A percentile compares a stretch with the other conserved stretches of the same genome.
Evolutionary conservation across 805 yeast genomes (phyloP).

Genomic region (Zygosaccharomyces gambellarensis): DNA sequence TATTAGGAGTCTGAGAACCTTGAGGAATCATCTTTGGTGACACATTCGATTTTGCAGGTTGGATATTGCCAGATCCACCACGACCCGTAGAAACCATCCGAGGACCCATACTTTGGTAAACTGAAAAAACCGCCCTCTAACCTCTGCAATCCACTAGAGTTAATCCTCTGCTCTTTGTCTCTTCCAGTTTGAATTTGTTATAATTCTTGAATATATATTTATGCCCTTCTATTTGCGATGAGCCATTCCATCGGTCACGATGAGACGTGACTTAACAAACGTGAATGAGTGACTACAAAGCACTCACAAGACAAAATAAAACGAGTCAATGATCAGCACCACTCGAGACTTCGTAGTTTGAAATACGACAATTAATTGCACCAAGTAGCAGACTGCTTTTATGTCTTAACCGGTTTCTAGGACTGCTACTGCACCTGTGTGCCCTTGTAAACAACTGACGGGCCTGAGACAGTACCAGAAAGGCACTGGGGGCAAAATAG

Average conservation of each 20-base stretch:
- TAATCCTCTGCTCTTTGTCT: not conserved
- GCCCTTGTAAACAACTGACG: not conserved
- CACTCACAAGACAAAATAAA: not conserved
- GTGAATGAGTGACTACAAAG: not conserved
- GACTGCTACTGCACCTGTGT: not conserved
- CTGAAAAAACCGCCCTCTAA: not conserved
- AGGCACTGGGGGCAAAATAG: not conserved
- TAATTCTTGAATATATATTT: not conserved
- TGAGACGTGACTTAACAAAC: not conserved
- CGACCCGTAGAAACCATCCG: constrained; percentile 55
- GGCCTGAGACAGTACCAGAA: not conserved
- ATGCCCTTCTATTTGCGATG: not conserved
- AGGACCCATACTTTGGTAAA: constrained; percentile 7
- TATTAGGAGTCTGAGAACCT: constrained; percentile 58
- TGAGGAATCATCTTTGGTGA: constrained; percentile 53
- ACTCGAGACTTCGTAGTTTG: not conserved
- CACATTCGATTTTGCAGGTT: constrained; percentile 40
- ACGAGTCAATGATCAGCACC: not conserved
- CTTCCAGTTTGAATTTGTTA: not conserved
- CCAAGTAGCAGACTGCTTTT: not conserved
- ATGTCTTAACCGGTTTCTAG: not conserved
- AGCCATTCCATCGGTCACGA: constrained; percentile 3
- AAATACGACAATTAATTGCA: not conserved
- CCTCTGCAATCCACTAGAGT: not conserved
- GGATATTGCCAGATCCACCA: constrained; percentile 74